Conservation (phyloP, 768 basidiomycete genomes). For the Macrolepiota fuliginosa region DNA sequence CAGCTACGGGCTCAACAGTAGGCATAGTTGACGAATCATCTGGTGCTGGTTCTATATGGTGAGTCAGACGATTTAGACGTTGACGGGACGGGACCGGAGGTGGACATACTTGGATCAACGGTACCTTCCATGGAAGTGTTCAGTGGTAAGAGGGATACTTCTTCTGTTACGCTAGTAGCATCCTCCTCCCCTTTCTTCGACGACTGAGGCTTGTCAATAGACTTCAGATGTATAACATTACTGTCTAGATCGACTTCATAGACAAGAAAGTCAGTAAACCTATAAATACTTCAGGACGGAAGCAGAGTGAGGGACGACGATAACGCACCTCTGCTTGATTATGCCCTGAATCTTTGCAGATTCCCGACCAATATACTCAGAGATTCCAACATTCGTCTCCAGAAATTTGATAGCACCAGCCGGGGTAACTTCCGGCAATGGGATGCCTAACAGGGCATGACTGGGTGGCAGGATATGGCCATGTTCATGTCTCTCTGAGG, state of each 20-base stretch:
- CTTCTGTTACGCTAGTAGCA: slow-evolving; percentile 2
- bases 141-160: slow-evolving; percentile 17
- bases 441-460: slow-evolving; percentile 62
- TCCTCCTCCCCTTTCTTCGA: slow-evolving; percentile 36
- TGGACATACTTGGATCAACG: slow-evolving; percentile 1
- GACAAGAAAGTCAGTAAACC: slow-evolving; percentile 97
- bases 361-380: slow-evolving; percentile 74
- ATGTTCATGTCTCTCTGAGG: neutral
- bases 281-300: slow-evolving; percentile 26
- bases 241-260: slow-evolving; percentile 84
- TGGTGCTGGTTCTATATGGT: slow-evolving; percentile 7
- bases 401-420: slow-evolving; percentile 56
- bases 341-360: slow-evolving; percentile 82
- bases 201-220: slow-evolving; percentile 68
- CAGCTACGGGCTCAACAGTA: slow-evolving; percentile 5
- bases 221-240: slow-evolving; percentile 78
- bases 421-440: slow-evolving; percentile 45
- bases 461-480: slow-evolving; percentile 66
- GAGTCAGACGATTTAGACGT: neutral
- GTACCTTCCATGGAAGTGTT: slow-evolving; percentile 21
- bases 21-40: slow-evolving; percentile 1
- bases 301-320: neutral
- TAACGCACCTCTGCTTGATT: slow-evolving; percentile 88
- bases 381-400: slow-evolving; percentile 88
- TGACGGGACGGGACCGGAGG: too few species aligned